Conservation (phyloP, 129 eudicot genomes). For the Mikania micrantha region DNA sequence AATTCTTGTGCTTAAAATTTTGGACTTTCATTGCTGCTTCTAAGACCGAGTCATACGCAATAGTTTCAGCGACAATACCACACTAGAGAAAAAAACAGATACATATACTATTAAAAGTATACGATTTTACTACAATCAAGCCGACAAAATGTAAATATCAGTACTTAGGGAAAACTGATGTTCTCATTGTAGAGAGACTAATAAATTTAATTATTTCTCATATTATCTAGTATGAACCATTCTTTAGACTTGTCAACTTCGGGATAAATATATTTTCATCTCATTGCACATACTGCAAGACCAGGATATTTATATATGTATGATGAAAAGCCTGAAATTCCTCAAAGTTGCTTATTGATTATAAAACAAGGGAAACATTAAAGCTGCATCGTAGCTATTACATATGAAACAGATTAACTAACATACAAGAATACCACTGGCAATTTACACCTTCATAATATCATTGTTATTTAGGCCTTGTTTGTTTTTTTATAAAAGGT, state of each 20-base stretch:
- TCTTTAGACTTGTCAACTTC: neutral
- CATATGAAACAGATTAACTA: too few species aligned
- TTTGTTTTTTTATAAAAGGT: too few species aligned
- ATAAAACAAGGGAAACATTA: too few species aligned
- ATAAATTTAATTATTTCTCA: neutral
- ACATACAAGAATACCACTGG: neutral
- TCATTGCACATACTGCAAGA: neutral
- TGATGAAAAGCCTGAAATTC: neutral
- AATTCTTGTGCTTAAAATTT: slow-evolving; percentile 54
- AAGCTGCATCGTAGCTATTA: too few species aligned
- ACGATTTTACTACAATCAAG: neutral
- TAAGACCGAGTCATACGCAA: slow-evolving; percentile 73
- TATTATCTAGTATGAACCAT: neutral
- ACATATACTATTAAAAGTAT: neutral
- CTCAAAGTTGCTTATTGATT: neutral
- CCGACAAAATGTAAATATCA: neutral
- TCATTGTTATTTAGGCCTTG: neutral
- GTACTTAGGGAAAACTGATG: neutral
- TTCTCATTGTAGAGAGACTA: neutral
- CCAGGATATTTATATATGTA: neutral
- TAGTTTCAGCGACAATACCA: slow-evolving; percentile 75
- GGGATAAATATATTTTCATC: neutral
- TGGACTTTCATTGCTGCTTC: slow-evolving; percentile 79
- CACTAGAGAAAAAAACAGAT: slow-evolving; percentile 35
- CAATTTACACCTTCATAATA: neutral